A percentile compares a stretch with the other conserved stretches of the same genome.
Conservation (phyloP, 1,284 basidiomycete genomes). For the Acaromyces ingoldii region DNA sequence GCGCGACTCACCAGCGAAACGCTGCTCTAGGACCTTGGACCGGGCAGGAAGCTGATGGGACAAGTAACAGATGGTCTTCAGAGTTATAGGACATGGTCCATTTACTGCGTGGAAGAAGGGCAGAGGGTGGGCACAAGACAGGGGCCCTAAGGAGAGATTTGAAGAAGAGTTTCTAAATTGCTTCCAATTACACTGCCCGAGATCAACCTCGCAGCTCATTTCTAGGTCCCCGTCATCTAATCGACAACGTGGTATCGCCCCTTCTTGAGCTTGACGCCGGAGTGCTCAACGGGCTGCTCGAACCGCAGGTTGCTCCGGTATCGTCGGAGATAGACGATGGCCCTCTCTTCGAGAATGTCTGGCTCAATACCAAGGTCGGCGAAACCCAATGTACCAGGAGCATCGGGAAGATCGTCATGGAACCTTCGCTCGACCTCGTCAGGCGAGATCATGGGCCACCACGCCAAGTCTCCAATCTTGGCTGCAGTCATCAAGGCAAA, state of each 20-base stretch:
- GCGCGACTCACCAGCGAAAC: too few relatives aligned
- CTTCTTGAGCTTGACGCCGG: slow-evolving; percentile 30
- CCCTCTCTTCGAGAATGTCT: slow-evolving; percentile 79
- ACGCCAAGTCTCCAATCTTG: slow-evolving; percentile 64
- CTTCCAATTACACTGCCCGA: too few relatives aligned
- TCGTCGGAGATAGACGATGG: slow-evolving; percentile 82
- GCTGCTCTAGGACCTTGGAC: too few relatives aligned
- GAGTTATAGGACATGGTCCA: too few relatives aligned
- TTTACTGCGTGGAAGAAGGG: too few relatives aligned
- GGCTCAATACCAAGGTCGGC: slow-evolving; percentile 62
- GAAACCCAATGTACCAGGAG: slow-evolving; percentile 56
- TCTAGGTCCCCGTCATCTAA: too few relatives aligned
- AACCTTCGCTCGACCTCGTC: slow-evolving; percentile 86
- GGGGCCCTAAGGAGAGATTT: too few relatives aligned
- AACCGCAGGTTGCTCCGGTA: slow-evolving; percentile 67
- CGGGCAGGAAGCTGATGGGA: too few relatives aligned
- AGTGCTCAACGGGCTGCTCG: slow-evolving; percentile 53
- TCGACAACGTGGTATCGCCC: slow-evolving; percentile 10
- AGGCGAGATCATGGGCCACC: slow-evolving; percentile 89
- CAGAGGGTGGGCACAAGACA: too few relatives aligned
- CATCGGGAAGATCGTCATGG: slow-evolving; percentile 64
- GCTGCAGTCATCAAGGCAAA: slow-evolving; percentile 65
- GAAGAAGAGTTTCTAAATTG: too few relatives aligned
- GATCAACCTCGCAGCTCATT: too few relatives aligned
- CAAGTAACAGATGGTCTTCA: too few relatives aligned